Base-by-base conservation (phyloP, 177 flowering plant species). In the Vitis hybrid region DNA sequence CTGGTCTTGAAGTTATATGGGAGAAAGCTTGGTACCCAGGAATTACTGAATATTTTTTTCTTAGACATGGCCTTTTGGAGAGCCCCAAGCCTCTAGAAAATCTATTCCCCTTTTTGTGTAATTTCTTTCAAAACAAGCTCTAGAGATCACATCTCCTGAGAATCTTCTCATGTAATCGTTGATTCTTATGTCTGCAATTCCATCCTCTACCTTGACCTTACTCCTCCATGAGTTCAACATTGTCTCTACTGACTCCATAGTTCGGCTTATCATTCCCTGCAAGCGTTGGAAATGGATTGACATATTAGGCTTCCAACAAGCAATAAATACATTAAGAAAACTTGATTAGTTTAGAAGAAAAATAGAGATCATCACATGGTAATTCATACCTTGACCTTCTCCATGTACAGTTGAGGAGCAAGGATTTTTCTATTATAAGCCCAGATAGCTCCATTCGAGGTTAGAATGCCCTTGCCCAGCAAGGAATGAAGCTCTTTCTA, bases 81-180 rank as follows among this genome's bases (percentile, higher is more conserved):
- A 49, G 66, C 63, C 14, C 80, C 73, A 26, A 85, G 72, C 67
- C 70, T 85, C 8, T 10, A 26, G 75, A 83, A 87, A 15, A 87
- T 83, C 23, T 78, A 80, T 60, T 77, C 74, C 5, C 86, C 85
- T 67, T 69, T 69, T 5, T 23, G 71, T 55, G 48, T 76, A 85
- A 48, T 66, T 74, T 54, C 83, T 82, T 10, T 88, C 90, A 71
- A 87, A 87, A 59, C 81, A 85, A 13, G 84, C 81, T 72, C 74
- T 83, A 2, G 87, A 85, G 54, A 85, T 83, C 9, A 87, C 77
- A 64, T 82, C 87, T 12, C 82, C 83, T 13, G 85, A 83, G 59
- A 85, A 81, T 52, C 68, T 82, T 64, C 82, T 82, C 83, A 85
- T 56, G 56, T 75, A 61, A 11, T 56, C 79, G 40, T 85, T 86